Evolutionary conservation across 495 filamentous ascomycete species (phyloP).

Genomic region (Bacidia gigantensis): DNA sequence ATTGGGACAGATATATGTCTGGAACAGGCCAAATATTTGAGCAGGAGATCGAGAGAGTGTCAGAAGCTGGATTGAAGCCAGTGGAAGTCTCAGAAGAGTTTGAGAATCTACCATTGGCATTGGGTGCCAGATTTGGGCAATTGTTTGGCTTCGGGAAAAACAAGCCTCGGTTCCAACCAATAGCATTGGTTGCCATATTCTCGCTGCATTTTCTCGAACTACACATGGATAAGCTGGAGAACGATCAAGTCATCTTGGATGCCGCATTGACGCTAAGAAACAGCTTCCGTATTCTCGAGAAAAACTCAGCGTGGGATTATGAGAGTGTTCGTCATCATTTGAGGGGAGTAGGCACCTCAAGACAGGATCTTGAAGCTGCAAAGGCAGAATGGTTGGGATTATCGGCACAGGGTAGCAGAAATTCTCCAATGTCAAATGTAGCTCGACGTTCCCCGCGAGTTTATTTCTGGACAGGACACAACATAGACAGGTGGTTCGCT

Average conservation of each 20-base stretch:
- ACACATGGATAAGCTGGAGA: not conserved
- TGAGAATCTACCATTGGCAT: not conserved
- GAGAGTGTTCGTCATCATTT: not conserved
- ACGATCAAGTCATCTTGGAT: not conserved
- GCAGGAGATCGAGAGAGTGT: too few relatives aligned
- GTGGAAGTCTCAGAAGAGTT: not conserved
- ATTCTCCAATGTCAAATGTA: not conserved
- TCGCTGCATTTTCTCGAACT: not conserved
- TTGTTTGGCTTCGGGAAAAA: not conserved
- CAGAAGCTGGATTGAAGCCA: too few relatives aligned
- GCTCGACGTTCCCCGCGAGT: too few relatives aligned
- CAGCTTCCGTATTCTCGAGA: not conserved
- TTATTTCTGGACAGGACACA: slow-evolving; percentile 5
- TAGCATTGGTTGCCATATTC: not conserved
- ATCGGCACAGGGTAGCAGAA: not conserved
- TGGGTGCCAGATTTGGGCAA: not conserved
- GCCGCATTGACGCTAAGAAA: not conserved
- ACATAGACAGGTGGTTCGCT: not conserved
- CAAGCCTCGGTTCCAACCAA: not conserved
- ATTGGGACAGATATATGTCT: too few relatives aligned
- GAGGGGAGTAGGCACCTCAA: not conserved
- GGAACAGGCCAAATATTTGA: too few relatives aligned
- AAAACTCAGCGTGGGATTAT: not conserved
- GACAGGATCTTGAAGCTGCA: not conserved
- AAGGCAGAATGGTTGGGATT: not conserved